phyloP scores from a whole-genome alignment of 352 stramenopile species.

The Phytophthora melonis region DNA sequence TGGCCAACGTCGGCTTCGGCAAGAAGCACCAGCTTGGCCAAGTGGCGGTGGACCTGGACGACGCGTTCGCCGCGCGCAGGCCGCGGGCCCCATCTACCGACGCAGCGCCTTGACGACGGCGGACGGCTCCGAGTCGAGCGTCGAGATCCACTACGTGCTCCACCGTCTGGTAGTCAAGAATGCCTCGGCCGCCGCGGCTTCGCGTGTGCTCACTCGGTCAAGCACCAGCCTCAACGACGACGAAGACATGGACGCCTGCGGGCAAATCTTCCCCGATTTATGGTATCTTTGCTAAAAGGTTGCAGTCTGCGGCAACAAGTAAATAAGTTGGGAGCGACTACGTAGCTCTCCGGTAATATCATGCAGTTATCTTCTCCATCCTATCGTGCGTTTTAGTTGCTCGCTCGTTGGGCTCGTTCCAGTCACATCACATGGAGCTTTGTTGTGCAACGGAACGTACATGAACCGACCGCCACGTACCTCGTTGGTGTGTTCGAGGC shows the following conservation, averaged over 20 bases:
- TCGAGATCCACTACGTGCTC: conserved; percentile 56
- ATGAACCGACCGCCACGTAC: neutral
- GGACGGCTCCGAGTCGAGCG: conserved; percentile 22
- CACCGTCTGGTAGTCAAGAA: conserved; percentile 52
- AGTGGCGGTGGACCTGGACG: conserved; percentile 49
- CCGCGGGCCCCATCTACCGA: conserved; percentile 36
- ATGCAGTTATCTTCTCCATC: conserved; percentile 18
- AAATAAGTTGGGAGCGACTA: too few relatives aligned
- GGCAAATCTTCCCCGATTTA: conserved; percentile 55
- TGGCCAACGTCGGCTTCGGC: conserved; percentile 32
- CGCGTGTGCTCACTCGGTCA: conserved; percentile 39
- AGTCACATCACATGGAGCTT: too few relatives aligned
- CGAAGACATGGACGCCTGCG: conserved; percentile 56
- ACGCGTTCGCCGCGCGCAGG: conserved; percentile 30
- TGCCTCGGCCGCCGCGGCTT: conserved; percentile 33
- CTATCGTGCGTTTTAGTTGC: neutral
- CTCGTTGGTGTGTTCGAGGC: too few relatives aligned
- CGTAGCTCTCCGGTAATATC: conserved; percentile 32
- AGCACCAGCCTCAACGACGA: conserved; percentile 53
- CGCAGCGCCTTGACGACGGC: conserved; percentile 18
- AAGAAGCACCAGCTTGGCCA: conserved; percentile 42
- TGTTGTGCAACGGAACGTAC: too few relatives aligned
- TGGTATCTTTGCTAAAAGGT: conserved; percentile 57
- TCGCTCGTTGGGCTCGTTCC: too few relatives aligned
- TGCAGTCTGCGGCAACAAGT: conserved; percentile 6